A percentile compares a stretch with the other conserved stretches of the same genome.
These are phyloP conservation scores for Kuraishia piskuri DNA, from an alignment of 805 yeast genomes.

Conservation along the genomic window DNA sequence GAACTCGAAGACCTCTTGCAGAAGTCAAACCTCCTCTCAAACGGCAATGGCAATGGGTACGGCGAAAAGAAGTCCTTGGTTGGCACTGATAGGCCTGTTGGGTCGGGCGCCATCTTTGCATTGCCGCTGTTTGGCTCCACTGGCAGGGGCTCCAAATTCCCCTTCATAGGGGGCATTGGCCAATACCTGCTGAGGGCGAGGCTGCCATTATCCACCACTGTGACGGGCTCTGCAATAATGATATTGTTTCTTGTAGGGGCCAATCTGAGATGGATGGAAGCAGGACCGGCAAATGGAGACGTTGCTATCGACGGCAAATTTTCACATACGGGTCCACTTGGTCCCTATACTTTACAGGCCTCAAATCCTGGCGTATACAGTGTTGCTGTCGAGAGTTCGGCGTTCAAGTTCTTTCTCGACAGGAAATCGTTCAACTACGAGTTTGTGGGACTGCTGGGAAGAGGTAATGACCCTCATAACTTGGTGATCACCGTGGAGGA, in stretches of 20 bases:
- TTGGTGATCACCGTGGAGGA: slow-evolving; percentile 14
- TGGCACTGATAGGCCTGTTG: slow-evolving; percentile 9
- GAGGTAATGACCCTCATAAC: neutral
- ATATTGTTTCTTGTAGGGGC: slow-evolving; percentile 19
- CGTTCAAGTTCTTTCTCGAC: slow-evolving; percentile 16
- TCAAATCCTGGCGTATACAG: neutral
- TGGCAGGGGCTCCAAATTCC: slow-evolving; percentile 4
- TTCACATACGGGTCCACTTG: too few species aligned
- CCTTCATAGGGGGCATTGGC: slow-evolving; percentile 15
- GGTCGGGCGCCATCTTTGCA: slow-evolving; percentile 14
- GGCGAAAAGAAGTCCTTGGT: neutral
- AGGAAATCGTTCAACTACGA: slow-evolving; percentile 22
- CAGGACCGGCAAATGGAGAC: too few species aligned
- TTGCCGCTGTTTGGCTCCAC: slow-evolving; percentile 9
- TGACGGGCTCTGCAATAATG: slow-evolving; percentile 20
- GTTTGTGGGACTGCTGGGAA: slow-evolving; percentile 6
- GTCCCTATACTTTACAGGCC: neutral
- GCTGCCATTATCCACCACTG: slow-evolving; percentile 27
- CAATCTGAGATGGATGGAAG: slow-evolving; percentile 26
- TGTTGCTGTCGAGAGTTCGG: slow-evolving; percentile 7
- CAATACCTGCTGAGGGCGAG: slow-evolving; percentile 25
- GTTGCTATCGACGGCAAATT: too few species aligned
- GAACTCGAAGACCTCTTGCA: slow-evolving; percentile 50
- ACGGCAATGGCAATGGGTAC: neutral
- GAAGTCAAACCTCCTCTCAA: slow-evolving; percentile 4